Conservation (phyloP, 2,329 filamentous ascomycete species). For the Stagonosporopsis chrysanthemi region DNA sequence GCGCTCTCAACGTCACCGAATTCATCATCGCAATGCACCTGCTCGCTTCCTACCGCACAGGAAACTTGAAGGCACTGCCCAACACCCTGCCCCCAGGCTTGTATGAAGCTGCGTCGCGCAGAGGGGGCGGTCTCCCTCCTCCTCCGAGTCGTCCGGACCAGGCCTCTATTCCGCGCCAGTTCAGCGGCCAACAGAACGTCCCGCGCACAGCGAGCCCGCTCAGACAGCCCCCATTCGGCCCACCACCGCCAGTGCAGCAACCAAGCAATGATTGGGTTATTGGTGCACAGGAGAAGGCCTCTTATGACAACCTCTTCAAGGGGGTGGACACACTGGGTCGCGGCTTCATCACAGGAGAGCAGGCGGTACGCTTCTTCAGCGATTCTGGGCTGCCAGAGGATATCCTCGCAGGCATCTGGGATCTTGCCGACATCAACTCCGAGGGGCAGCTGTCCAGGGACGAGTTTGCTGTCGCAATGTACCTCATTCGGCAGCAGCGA, state of each 20-base stretch:
- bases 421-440: constrained; percentile 91
- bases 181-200: constrained; percentile 68
- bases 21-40: constrained; percentile 99
- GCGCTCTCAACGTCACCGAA: constrained; percentile 83
- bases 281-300: constrained; percentile 80
- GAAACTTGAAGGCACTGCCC: constrained; percentile 79
- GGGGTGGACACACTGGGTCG: constrained; percentile 81
- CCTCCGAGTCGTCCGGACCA: constrained; percentile 57
- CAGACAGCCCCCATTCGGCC: constrained; percentile 57
- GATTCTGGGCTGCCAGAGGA: constrained; percentile 91
- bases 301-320: constrained; percentile 86
- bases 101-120: constrained; percentile 85
- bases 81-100: constrained; percentile 81
- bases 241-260: constrained; percentile 59
- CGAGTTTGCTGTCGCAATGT: constrained; percentile 97
- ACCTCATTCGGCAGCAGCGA: constrained; percentile 89
- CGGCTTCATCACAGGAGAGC: constrained; percentile 90
- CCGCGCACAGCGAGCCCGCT: constrained; percentile 67
- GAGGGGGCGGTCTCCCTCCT: constrained; percentile 54
- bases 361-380: constrained; percentile 92
- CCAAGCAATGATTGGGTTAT: constrained; percentile 81
- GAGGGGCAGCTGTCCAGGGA: constrained; percentile 85
- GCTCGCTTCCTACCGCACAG: constrained; percentile 87
- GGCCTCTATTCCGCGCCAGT: constrained; percentile 78
- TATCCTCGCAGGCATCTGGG: constrained; percentile 92